These are phyloP conservation scores for Candida bentonensis DNA, from an alignment of 805 yeast species.

Conservation along the genomic window DNA sequence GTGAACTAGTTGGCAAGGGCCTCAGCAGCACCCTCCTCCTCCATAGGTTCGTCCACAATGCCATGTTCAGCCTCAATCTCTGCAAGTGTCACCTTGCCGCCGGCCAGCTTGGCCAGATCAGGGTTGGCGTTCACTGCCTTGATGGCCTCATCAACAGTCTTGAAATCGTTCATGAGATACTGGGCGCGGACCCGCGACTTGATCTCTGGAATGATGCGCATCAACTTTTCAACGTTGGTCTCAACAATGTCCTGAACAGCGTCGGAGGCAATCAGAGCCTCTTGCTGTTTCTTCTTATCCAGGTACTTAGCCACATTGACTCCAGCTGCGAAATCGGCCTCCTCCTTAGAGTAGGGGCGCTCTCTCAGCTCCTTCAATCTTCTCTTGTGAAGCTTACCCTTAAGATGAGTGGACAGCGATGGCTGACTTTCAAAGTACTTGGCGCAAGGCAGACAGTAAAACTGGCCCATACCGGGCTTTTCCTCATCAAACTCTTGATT, in stretches of 20 bases:
- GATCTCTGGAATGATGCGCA: background rate
- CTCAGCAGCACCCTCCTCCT: background rate
- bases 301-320: slow-evolving; percentile 54
- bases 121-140: background rate
- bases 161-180: background rate
- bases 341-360: slow-evolving; percentile 77
- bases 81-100: background rate
- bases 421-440: slow-evolving; percentile 71
- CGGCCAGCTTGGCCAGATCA: background rate
- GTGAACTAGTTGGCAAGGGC: slow-evolving; percentile 2
- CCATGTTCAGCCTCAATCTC: background rate
- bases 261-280: slow-evolving; percentile 9
- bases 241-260: slow-evolving; percentile 2
- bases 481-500: slow-evolving; percentile 82
- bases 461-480: slow-evolving; percentile 89
- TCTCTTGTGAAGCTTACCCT: slow-evolving; percentile 73
- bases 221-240: background rate
- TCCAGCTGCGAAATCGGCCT: slow-evolving; percentile 87
- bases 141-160: background rate
- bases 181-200: background rate
- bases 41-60: background rate
- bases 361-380: slow-evolving; percentile 61
- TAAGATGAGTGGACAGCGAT: slow-evolving; percentile 59
- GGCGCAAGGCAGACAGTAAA: slow-evolving; percentile 88
- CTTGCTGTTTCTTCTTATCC: slow-evolving; percentile 37